phyloP scores from a whole-genome alignment of 1,284 basidiomycete genomes.

The Puccinia triticina region DNA sequence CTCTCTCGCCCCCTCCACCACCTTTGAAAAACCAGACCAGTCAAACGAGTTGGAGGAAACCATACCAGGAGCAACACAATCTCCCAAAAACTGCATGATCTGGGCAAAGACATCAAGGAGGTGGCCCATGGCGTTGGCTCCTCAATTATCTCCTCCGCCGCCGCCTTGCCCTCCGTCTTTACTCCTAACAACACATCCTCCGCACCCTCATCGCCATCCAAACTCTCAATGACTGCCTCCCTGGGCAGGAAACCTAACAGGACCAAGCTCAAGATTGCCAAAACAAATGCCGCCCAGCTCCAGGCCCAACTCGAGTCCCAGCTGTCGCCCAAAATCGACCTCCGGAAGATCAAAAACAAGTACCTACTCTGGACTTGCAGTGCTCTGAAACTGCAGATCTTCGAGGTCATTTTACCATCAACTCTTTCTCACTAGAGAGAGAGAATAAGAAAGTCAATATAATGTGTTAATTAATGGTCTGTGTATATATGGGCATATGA shows the following conservation, averaged over 20 bases:
- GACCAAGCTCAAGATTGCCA: slow-evolving; percentile 23
- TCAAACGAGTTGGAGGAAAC: background rate
- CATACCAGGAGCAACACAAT: slow-evolving; percentile 11
- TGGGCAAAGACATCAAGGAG: slow-evolving; percentile 13
- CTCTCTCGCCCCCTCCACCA: background rate
- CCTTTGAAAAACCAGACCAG: background rate
- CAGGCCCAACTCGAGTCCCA: slow-evolving; percentile 8
- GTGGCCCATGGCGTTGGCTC: slow-evolving; percentile 29
- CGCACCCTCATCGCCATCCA: background rate
- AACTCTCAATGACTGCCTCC: background rate
- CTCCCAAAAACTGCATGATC: background rate
- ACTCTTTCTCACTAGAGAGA: too few species aligned
- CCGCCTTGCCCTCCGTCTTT: background rate
- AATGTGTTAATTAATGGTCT: background rate
- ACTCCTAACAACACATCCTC: too few species aligned
- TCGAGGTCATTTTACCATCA: slow-evolving; percentile 31
- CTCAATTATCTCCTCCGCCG: background rate
- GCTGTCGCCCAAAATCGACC: background rate
- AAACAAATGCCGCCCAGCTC: slow-evolving; percentile 10
- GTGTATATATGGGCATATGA: background rate
- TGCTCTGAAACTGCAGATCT: slow-evolving; percentile 5
- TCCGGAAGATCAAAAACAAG: slow-evolving; percentile 7
- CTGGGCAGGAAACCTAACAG: background rate
- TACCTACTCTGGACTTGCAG: background rate
- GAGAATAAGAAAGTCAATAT: background rate